Evolutionary conservation across 2,329 filamentous ascomycete genomes (phyloP).

Genomic region (Grosmannia penicillata): DNA sequence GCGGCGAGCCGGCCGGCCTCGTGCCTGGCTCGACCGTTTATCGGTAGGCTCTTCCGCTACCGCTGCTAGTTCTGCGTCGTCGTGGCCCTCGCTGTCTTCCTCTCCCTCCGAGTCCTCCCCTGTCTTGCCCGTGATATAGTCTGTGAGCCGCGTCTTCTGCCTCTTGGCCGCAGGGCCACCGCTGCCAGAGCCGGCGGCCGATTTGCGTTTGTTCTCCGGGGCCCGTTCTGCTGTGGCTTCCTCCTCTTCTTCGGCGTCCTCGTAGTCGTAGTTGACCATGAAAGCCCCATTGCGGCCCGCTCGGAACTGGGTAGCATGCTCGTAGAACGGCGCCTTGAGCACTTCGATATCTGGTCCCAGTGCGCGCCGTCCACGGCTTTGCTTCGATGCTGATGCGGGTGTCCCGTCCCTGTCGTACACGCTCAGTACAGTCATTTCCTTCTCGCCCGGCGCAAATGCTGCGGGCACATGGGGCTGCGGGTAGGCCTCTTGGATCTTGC

Average conservation of each 20-base stretch:
- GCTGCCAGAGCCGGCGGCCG: background rate
- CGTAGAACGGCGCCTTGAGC: conserved; percentile 36
- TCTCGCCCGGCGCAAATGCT: conserved; percentile 20
- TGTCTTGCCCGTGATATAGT: conserved; percentile 7
- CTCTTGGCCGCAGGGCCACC: background rate
- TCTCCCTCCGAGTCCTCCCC: background rate
- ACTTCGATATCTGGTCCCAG: conserved; percentile 29
- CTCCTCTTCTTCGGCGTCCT: background rate
- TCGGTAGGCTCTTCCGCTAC: background rate
- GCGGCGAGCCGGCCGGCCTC: too few species aligned
- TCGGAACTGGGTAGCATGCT: conserved; percentile 8
- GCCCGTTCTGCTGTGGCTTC: background rate
- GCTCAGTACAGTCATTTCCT: conserved; percentile 19
- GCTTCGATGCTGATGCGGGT: conserved; percentile 1
- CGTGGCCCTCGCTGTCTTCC: background rate
- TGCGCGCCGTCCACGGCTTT: conserved; percentile 16
- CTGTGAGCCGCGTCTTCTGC: conserved; percentile 3
- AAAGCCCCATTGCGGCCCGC: background rate
- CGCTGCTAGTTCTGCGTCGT: background rate
- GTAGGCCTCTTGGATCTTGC: conserved; percentile 30
- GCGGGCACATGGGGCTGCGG: conserved; percentile 28
- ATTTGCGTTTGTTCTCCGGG: background rate
- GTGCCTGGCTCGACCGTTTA: background rate
- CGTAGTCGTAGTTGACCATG: background rate
- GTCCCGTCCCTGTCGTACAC: conserved; percentile 10